These are phyloP conservation scores for Calonectria henricotiae DNA, from an alignment of 2,329 filamentous ascomycete species.

Conservation along the genomic window DNA sequence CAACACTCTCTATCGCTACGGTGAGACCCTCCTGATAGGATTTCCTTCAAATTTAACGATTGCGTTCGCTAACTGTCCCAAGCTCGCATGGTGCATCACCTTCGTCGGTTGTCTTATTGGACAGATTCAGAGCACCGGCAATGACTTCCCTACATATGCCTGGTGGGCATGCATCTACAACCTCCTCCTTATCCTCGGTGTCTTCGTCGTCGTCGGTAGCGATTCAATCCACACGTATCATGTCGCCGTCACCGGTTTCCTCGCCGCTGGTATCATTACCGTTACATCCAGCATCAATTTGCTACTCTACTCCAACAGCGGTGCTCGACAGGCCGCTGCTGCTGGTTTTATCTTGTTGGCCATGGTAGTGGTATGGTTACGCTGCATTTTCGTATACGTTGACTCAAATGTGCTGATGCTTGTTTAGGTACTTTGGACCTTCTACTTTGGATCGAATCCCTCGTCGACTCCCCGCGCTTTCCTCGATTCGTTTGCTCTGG, in stretches of 20 bases:
- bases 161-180: conserved; percentile 95
- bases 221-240: conserved; percentile 91
- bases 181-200: conserved; percentile 85
- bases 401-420: conserved; percentile 36
- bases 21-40: conserved; percentile 72
- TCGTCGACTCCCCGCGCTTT: conserved; percentile 89
- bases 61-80: conserved; percentile 48
- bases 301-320: conserved; percentile 83
- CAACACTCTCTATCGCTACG: conserved; percentile 91
- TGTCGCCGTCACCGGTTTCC: conserved; percentile 91
- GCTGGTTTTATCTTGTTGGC: conserved; percentile 95
- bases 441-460: conserved; percentile 96
- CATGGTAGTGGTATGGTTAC: conserved; percentile 85
- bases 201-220: conserved; percentile 87
- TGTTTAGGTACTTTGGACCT: conserved; percentile 93
- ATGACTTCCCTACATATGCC: conserved; percentile 84
- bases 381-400: not conserved
- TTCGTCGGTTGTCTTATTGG: conserved; percentile 90
- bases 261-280: conserved; percentile 87
- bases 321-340: conserved; percentile 86
- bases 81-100: conserved; percentile 96
- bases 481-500: conserved; percentile 94
- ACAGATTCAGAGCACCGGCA: conserved; percentile 65
- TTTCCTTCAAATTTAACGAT: not conserved
- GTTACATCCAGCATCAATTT: conserved; percentile 90